These are phyloP conservation scores for Flaveria bidentis DNA, from an alignment of 129 eudicot species.

Conservation along the genomic window DNA sequence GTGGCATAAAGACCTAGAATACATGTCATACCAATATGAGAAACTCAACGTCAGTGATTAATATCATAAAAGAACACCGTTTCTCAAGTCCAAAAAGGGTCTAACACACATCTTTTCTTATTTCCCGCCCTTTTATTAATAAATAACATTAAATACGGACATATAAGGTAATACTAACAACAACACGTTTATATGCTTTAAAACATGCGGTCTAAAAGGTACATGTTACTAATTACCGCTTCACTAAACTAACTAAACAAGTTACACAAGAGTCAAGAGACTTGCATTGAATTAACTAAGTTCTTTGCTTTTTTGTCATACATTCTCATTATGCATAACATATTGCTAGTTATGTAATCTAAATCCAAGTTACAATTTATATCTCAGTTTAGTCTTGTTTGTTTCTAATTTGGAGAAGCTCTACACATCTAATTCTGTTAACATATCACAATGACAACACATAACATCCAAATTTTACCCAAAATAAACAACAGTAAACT, in stretches of 20 bases:
- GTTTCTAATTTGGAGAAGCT: not conserved
- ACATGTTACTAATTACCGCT: not conserved
- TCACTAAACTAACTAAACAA: conserved; percentile 10
- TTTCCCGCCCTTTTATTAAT: not conserved
- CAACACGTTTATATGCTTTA: not conserved
- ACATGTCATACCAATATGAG: conserved; percentile 19
- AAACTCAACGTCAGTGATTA: not conserved
- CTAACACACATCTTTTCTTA: not conserved
- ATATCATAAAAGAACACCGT: not conserved
- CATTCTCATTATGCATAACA: conserved; percentile 3
- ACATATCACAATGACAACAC: conserved; percentile 10
- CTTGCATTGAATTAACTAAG: conserved; percentile 30
- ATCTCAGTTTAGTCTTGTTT: not conserved
- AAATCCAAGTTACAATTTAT: not conserved
- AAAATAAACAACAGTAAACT: not conserved
- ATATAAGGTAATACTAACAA: conserved; percentile 12
- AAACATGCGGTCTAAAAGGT: conserved; percentile 3
- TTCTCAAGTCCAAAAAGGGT: not conserved
- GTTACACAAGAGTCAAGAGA: conserved; percentile 22
- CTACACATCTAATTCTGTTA: not conserved
- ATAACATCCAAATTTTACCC: not conserved
- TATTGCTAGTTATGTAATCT: not conserved
- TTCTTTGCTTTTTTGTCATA: not conserved
- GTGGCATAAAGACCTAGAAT: conserved; percentile 75
- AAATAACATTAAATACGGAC: not conserved